phyloP scores from a whole-genome alignment of 345 rosid genomes.

The Nephelium lappaceum region DNA sequence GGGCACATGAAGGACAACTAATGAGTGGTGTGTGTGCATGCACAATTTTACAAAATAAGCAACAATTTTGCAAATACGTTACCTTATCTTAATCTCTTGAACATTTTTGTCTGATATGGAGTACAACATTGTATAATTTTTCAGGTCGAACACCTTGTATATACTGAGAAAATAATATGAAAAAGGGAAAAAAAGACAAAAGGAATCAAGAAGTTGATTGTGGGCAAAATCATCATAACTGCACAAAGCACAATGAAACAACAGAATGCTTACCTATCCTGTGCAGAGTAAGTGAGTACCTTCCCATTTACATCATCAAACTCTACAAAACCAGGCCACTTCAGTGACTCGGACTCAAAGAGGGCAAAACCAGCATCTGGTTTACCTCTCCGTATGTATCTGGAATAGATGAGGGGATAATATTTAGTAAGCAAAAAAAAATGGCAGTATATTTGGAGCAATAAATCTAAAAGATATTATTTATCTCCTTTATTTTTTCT shows the following conservation, averaged over 20 bases:
- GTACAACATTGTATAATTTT: slow-evolving; percentile 58
- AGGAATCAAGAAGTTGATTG: slow-evolving; percentile 14
- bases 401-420: slow-evolving; percentile 22
- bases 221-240: not conserved
- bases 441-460: not conserved
- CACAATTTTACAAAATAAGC: not conserved
- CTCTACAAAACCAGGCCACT: slow-evolving; percentile 95
- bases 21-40: not conserved
- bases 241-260: slow-evolving; percentile 4
- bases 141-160: slow-evolving; percentile 65
- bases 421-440: not conserved
- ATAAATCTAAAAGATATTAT: not conserved
- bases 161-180: slow-evolving; percentile 33
- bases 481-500: not conserved
- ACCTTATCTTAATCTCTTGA: slow-evolving; percentile 65
- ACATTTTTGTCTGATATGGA: slow-evolving; percentile 55
- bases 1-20: not conserved
- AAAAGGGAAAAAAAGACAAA: slow-evolving; percentile 5
- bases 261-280: slow-evolving; percentile 54
- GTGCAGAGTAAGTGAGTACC: slow-evolving; percentile 83
- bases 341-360: slow-evolving; percentile 80
- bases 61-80: not conserved
- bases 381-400: slow-evolving; percentile 70
- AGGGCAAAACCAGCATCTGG: slow-evolving; percentile 82
- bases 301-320: slow-evolving; percentile 91